Evolutionary conservation across 2,329 filamentous ascomycete species (phyloP), one percentile per base, ranked within the genome.

Genomic region (Anthostomella pinea): DNA sequence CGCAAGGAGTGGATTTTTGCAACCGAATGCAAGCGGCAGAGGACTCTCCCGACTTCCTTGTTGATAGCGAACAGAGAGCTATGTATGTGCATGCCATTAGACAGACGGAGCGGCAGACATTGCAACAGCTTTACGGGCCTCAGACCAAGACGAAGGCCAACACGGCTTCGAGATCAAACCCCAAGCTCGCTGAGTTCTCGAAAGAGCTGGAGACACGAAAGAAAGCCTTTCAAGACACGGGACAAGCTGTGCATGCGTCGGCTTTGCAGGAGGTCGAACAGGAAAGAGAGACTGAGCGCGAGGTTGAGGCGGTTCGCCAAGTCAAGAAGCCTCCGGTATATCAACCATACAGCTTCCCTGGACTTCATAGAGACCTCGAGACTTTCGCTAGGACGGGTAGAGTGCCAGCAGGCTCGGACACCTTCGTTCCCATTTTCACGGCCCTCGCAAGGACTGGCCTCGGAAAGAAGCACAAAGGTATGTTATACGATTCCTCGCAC

Each of bases 1-100:
- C 77, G 0, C 81, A 85, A 49, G 79, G 80, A 0, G 59, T 61
- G 1, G 76, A 83, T 41, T 85, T 76, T 42, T 78, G 79, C 41
- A 66, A 68, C 1, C 70, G 79, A 3, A 67, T 62, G 4, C 66
- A 83, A 31, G 74, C 76, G 0, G 54, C 61, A 0, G 41, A 64
- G 6, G 59, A 68, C 1, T 58, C 76, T 38, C 57, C 65, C 0
- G 46, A 69, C 0, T 73, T 68, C 11, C 46, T 77, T 0, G 39
- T 43, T 0, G 52, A 70, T 2, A 10, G 35, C 0, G 11, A 49
- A 0, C 57, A 70, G 0, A 64, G 65, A 0, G 39, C 55, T 0
- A 48, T 46, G 2, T 79, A 72, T 40, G 53, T 80, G 0, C 38
- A 55, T 0, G 53, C 62, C 0, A 51, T 83, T 3, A 64, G 63